Evolutionary conservation across 2,329 filamentous ascomycete genomes (phyloP), one percentile per base, ranked within the genome.

Genomic region (Apiospora malaysiana): DNA sequence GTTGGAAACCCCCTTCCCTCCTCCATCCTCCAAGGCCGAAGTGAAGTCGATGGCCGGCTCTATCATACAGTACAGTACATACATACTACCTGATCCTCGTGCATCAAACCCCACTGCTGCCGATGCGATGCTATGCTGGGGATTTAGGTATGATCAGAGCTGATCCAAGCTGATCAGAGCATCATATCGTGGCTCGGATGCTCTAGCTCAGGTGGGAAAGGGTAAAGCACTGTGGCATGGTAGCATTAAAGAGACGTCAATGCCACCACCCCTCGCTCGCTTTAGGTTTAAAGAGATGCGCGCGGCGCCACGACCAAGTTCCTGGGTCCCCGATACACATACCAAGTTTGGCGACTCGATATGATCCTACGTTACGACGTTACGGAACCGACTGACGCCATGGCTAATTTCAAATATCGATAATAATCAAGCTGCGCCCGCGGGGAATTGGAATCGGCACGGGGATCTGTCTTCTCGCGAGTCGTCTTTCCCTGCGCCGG

Each of bases 41-140:
- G 51, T 59, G 63, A 66, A 66, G 59, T 65, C 27, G 37, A 42
- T 18, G 63, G 12, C 37, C 63, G 25, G 14, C 63, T 66, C 56
- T 10, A 66, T 21, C 59, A 46, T 25, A 51, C 63, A 14, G 63
- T 32, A 32, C 32, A 32, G 32, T 32, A 32, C 32, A 32, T n/a
- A 67, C 10, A 18, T 14, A 42, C 14, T 23, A 23, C n/a, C 21
- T 43, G 42, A 67, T 67, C 40, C 27, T 27, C 65, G 40, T 43
- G 40, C 25, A 67, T 67, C 65, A 46, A 63, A 63, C 56, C 32
- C 56, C 56, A 63, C 56, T 18, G 45, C 25, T 42, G n/a, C 65
- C 65, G 65, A 67, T 67, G 43, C 65, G 40, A 67, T 59, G 51
- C 51, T 21, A 67, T 67, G 40, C 40, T 45, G 43, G 65, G 40